These are phyloP conservation scores for Peronospora destructor DNA, from an alignment of 352 stramenopile species.

Conservation along the genomic window DNA sequence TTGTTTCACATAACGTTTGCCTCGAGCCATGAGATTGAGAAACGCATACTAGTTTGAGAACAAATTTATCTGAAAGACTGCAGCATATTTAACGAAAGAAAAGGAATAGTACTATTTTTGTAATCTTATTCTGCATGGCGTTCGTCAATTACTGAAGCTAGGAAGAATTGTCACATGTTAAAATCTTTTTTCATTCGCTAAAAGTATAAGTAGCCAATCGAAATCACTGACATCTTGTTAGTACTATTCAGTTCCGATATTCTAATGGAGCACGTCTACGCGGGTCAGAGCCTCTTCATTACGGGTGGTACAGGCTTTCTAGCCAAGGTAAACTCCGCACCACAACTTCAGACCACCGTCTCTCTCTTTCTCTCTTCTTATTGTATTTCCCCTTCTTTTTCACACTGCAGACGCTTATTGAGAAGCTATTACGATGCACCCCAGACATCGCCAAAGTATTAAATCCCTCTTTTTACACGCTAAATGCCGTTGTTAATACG, in stretches of 20 bases:
- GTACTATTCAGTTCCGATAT: slow-evolving; percentile 11
- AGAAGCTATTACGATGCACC: slow-evolving; percentile 71
- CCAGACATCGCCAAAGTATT: slow-evolving; percentile 47
- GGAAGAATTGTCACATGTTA: too few species aligned
- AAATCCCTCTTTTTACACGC: not conserved
- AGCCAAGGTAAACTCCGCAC: slow-evolving; percentile 44
- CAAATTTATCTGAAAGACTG: too few species aligned
- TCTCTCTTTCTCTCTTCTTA: slow-evolving; percentile 6
- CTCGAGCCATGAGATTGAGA: too few species aligned
- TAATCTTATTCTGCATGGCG: too few species aligned
- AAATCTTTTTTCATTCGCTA: too few species aligned
- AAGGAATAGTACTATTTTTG: too few species aligned
- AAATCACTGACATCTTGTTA: not conserved
- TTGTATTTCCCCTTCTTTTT: not conserved
- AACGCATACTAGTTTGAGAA: too few species aligned
- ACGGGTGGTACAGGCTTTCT: slow-evolving; percentile 85
- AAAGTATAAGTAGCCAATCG: too few species aligned
- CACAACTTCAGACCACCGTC: not conserved
- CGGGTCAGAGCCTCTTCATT: slow-evolving; percentile 67
- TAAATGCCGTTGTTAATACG: not conserved
- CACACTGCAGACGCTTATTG: slow-evolving; percentile 48
- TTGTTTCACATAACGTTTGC: too few species aligned
- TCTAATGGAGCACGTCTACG: slow-evolving; percentile 49
- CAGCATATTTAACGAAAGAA: too few species aligned
- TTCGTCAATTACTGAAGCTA: too few species aligned